Evolutionary conservation across 2,329 filamentous ascomycete species (phyloP).

Genomic region (Pleurostoma richardsiae): DNA sequence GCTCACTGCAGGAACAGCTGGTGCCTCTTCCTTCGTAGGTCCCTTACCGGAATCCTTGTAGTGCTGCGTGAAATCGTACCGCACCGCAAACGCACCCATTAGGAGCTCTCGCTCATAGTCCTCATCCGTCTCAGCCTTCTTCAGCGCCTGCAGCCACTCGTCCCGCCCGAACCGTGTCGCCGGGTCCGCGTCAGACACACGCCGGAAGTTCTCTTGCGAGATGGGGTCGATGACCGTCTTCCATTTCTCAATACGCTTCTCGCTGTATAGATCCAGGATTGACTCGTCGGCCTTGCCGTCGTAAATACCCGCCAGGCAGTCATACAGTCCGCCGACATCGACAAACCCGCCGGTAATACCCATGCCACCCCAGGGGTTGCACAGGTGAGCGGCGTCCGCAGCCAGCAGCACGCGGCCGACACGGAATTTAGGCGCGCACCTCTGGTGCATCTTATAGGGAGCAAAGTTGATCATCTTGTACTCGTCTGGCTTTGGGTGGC

Average conservation of each 20-base stretch:
- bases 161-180: slow-evolving; percentile 30
- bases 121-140: slow-evolving; percentile 26
- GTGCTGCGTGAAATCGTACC: slow-evolving; percentile 40
- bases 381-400: slow-evolving; percentile 56
- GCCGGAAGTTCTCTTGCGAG: slow-evolving; percentile 36
- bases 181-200: slow-evolving; percentile 34
- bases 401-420: slow-evolving; percentile 51
- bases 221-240: slow-evolving; percentile 36
- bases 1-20: no score
- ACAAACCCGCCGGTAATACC: slow-evolving; percentile 60
- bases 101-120: slow-evolving; percentile 25
- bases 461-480: slow-evolving; percentile 53
- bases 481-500: slow-evolving; percentile 50
- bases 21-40: neutral
- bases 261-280: slow-evolving; percentile 38
- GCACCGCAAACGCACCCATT: slow-evolving; percentile 26
- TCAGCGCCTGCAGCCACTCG: slow-evolving; percentile 31
- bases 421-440: slow-evolving; percentile 52
- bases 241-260: slow-evolving; percentile 40
- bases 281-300: slow-evolving; percentile 35
- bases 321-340: slow-evolving; percentile 57
- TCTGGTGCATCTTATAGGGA: slow-evolving; percentile 58
- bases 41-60: slow-evolving; percentile 20
- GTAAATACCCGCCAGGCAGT: slow-evolving; percentile 47
- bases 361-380: slow-evolving; percentile 52